Evolutionary conservation across 2,329 filamentous ascomycete genomes (phyloP).

Genomic region (Talaromyces sp.): DNA sequence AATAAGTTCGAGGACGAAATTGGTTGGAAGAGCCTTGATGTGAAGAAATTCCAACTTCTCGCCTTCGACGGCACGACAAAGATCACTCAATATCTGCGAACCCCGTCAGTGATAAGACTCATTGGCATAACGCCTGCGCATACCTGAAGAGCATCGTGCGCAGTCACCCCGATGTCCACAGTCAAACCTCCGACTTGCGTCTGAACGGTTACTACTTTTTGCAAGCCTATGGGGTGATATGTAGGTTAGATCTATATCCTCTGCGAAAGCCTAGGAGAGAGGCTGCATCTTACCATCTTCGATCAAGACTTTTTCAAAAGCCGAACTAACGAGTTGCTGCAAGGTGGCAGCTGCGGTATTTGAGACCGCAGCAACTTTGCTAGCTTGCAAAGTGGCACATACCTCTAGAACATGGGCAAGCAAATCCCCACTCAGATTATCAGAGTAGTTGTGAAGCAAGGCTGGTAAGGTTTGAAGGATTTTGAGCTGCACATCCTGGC

Average conservation of each 20-base stretch:
- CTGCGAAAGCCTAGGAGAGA: not conserved
- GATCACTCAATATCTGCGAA: conserved; percentile 73
- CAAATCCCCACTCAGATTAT: conserved; percentile 74
- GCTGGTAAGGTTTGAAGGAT: conserved; percentile 89
- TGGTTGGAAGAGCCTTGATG: conserved; percentile 72
- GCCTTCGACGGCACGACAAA: conserved; percentile 82
- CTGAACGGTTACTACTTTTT: conserved; percentile 56
- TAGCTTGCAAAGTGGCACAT: conserved; percentile 84
- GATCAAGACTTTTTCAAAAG: conserved; percentile 83
- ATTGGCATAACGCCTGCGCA: conserved; percentile 18
- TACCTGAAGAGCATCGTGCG: conserved; percentile 79
- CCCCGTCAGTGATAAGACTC: conserved; percentile 18
- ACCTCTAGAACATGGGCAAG: conserved; percentile 81
- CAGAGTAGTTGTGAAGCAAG: conserved; percentile 82
- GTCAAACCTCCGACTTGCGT: conserved; percentile 64
- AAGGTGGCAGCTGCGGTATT: conserved; percentile 95
- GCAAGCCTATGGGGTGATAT: conserved; percentile 26
- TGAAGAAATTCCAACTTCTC: conserved; percentile 78
- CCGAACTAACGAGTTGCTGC: conserved; percentile 85
- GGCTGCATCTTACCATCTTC: conserved; percentile 66
- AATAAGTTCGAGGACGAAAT: conserved; percentile 85
- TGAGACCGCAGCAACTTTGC: conserved; percentile 89
- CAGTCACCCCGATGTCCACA: conserved; percentile 68
- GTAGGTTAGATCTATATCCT: not conserved
- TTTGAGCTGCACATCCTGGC: conserved; percentile 88